Conservation (phyloP, 108 stramenopile genomes). For the Cyclotella baltica region DNA sequence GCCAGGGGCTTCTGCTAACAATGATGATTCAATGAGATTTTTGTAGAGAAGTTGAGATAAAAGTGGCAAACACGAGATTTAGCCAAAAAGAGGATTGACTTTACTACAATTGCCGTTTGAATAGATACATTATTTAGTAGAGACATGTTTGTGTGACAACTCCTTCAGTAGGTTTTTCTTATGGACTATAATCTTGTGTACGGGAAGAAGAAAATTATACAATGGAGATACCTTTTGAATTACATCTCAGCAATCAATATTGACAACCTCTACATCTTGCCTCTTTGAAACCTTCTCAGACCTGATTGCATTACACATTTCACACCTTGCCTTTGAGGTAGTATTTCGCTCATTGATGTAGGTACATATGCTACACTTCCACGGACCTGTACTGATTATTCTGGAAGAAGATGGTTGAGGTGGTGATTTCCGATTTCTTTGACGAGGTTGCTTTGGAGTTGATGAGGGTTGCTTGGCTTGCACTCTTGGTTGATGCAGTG, state of each 20-base stretch:
- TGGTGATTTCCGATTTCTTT: background rate
- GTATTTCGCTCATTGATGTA: constrained; percentile 26
- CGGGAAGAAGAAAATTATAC: no score
- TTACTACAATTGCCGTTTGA: no score
- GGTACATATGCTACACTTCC: constrained; percentile 25
- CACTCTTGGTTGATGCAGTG: background rate
- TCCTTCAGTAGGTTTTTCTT: no score
- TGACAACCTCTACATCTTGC: constrained; percentile 15
- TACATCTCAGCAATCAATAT: constrained; percentile 23
- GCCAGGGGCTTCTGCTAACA: no score
- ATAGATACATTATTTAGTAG: no score
- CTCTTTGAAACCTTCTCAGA: constrained; percentile 1
- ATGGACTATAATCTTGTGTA: no score
- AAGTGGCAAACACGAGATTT: no score
- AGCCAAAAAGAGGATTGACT: no score
- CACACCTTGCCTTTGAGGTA: constrained; percentile 22
- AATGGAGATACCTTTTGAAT: background rate
- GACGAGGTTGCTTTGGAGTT: background rate
- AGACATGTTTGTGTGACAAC: no score
- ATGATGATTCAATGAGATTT: no score
- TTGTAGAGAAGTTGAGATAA: no score
- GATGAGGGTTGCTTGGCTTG: background rate
- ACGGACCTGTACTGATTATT: constrained; percentile 19
- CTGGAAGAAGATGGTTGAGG: background rate
- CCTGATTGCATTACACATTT: constrained; percentile 32